Conservation (phyloP, 78 protist genomes). For the Acrasis kona region DNA sequence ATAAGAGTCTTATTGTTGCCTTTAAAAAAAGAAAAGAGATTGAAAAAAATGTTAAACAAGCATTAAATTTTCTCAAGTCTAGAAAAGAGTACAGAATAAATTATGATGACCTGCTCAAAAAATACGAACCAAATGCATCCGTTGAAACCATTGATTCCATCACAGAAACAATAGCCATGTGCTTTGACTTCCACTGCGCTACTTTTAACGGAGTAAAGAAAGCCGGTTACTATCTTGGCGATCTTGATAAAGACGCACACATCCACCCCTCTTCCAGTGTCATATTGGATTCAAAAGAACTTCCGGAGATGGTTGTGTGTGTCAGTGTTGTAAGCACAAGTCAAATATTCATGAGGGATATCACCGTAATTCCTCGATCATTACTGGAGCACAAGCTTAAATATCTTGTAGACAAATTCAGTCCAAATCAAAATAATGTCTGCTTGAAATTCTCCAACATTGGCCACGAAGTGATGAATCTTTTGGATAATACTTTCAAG, state of each 20-base stretch:
- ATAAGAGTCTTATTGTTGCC: neutral
- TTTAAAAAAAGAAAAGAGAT: neutral
- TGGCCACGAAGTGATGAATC: no score
- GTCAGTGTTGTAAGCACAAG: neutral
- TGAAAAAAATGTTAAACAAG: neutral
- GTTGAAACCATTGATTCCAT: neutral
- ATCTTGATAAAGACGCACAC: neutral
- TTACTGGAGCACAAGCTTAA: no score
- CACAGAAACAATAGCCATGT: neutral
- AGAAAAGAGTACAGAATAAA: no score
- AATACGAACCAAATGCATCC: neutral
- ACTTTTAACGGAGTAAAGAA: no score
- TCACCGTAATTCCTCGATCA: no score
- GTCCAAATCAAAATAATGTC: no score
- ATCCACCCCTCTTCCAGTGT: neutral
- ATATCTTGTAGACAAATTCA: no score
- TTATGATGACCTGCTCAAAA: neutral
- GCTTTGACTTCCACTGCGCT: neutral
- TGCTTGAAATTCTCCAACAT: no score
- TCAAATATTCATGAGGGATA: neutral
- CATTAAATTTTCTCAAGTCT: neutral
- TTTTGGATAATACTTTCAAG: no score
- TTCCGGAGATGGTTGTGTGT: neutral
- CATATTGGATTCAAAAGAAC: neutral
- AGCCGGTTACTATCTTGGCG: neutral